Evolutionary conservation across 768 basidiomycete species (phyloP).

Genomic region (Lyophyllum atratum): DNA sequence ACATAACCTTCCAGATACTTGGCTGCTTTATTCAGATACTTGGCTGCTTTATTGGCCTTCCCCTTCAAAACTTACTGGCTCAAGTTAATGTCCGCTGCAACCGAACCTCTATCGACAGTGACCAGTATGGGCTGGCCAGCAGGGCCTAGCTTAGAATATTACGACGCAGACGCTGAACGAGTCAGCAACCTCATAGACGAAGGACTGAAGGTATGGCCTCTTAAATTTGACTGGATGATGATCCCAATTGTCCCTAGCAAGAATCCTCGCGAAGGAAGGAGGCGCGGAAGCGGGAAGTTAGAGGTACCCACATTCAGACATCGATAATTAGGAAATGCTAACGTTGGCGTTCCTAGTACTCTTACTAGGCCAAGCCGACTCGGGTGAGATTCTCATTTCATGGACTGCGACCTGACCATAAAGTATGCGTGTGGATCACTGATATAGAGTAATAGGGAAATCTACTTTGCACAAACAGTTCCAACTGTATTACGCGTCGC

Average conservation of each 20-base stretch:
- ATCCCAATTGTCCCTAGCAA: conserved; percentile 4
- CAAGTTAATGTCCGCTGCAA: conserved; percentile 2
- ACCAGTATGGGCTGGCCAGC: conserved; percentile 8
- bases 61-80: not conserved
- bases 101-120: not conserved
- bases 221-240: not conserved
- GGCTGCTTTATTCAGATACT: not conserved
- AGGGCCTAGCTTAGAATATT: conserved; percentile 4
- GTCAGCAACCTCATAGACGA: conserved; percentile 18
- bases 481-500: conserved; percentile 18
- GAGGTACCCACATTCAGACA: conserved; percentile 4
- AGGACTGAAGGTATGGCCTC: conserved; percentile 12
- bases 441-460: conserved; percentile 11
- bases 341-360: conserved; percentile 9
- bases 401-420: not conserved
- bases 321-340: not conserved
- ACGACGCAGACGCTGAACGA: conserved; percentile 11
- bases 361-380: conserved; percentile 17
- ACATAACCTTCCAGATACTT: not conserved
- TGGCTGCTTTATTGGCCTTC: not conserved
- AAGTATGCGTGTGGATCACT: not conserved
- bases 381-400: conserved; percentile 4
- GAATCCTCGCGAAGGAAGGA: conserved; percentile 14
- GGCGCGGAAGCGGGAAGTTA: conserved; percentile 11
- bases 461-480: conserved; percentile 22